phyloP scores from a whole-genome alignment of 176 grass and related monocot genomes.

The Triticum turgidum region DNA sequence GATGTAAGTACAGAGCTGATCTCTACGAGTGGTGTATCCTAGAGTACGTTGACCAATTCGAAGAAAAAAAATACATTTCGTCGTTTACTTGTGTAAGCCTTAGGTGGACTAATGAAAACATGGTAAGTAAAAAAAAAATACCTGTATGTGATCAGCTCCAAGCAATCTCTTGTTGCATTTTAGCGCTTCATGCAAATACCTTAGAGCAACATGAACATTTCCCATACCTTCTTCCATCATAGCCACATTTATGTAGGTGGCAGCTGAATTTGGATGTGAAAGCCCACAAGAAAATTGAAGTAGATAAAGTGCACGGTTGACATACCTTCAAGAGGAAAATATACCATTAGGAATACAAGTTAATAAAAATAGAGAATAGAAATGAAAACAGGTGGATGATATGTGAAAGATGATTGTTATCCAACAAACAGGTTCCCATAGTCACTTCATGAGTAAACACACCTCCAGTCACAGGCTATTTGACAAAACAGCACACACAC shows the following conservation, averaged over 20 bases:
- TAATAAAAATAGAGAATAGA: neutral
- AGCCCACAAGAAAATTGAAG: constrained; percentile 95
- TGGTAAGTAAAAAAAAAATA: constrained; percentile 35
- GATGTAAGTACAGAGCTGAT: neutral
- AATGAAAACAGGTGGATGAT: constrained; percentile 13
- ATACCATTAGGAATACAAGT: constrained; percentile 23
- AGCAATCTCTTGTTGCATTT: constrained; percentile 99
- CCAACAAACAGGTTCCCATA: neutral
- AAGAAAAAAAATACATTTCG: neutral
- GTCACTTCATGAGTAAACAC: neutral
- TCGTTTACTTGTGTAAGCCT: neutral
- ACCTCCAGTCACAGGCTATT: neutral
- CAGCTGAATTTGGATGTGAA: constrained; percentile 99
- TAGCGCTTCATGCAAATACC: constrained; percentile 97
- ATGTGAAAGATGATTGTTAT: constrained; percentile 19
- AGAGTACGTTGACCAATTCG: neutral
- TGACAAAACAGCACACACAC: constrained; percentile 15
- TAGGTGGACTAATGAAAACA: constrained; percentile 9
- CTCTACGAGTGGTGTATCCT: neutral
- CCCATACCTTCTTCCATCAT: constrained; percentile 99
- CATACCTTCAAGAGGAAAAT: constrained; percentile 71
- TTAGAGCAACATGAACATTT: constrained; percentile 97
- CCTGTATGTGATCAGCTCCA: constrained; percentile 99
- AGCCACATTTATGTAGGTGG: constrained; percentile 99
- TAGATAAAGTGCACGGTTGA: constrained; percentile 94